These are phyloP conservation scores for Sarocladium kiliense DNA, from an alignment of 2,329 filamentous ascomycete species.

Conservation along the genomic window DNA sequence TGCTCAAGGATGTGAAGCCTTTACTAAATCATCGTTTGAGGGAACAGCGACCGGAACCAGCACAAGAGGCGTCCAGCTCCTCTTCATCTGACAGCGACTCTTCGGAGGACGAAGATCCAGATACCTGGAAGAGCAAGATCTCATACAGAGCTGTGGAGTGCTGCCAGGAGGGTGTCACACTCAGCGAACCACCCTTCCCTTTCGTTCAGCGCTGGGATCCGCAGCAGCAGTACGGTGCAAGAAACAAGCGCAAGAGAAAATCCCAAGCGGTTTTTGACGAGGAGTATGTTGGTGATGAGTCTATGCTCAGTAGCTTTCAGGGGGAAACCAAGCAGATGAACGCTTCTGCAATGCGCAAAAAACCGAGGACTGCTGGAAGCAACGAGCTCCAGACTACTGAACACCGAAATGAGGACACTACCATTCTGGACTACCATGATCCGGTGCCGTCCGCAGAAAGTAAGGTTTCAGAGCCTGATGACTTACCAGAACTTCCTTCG, in stretches of 20 bases:
- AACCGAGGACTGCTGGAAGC: slow-evolving; percentile 34
- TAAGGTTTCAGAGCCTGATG: slow-evolving; percentile 38
- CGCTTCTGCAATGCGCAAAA: slow-evolving; percentile 18
- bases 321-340: slow-evolving; percentile 18
- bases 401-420: slow-evolving; percentile 19
- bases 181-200: slow-evolving; percentile 79
- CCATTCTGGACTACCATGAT: slow-evolving; percentile 36
- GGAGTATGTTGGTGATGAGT: slow-evolving; percentile 4
- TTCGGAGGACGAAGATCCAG: slow-evolving; percentile 35
- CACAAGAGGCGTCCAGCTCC: background rate
- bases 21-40: slow-evolving; percentile 29
- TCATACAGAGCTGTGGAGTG: slow-evolving; percentile 79
- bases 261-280: slow-evolving; percentile 21
- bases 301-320: slow-evolving; percentile 16
- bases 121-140: slow-evolving; percentile 71
- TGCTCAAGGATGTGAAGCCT: slow-evolving; percentile 50
- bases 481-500: slow-evolving; percentile 58
- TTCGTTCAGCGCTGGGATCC: slow-evolving; percentile 87
- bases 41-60: slow-evolving; percentile 5
- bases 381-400: slow-evolving; percentile 16
- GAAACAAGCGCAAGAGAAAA: slow-evolving; percentile 45
- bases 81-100: slow-evolving; percentile 1
- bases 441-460: slow-evolving; percentile 19
- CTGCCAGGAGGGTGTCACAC: slow-evolving; percentile 58
- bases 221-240: slow-evolving; percentile 50